Evolutionary conservation across 2,329 filamentous ascomycete genomes (phyloP).

Genomic region (Alternaria arborescens): DNA sequence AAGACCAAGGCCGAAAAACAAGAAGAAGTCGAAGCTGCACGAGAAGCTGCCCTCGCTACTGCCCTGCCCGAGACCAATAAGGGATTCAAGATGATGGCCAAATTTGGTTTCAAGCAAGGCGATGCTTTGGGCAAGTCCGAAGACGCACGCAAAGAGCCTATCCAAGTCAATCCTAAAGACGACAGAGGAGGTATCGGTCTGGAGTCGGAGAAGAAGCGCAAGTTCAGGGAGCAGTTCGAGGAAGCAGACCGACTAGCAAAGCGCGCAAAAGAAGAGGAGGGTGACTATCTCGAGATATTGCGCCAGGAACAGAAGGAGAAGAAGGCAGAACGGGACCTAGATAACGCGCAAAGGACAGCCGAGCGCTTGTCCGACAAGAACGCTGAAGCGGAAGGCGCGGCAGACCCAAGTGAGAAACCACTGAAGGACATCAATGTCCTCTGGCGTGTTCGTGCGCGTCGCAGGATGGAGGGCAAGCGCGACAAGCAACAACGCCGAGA

Average conservation of each 20-base stretch:
- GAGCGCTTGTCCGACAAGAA: conserved; percentile 71
- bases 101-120: conserved; percentile 86
- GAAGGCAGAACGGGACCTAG: conserved; percentile 70
- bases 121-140: conserved; percentile 74
- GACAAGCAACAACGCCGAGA: conserved; percentile 56
- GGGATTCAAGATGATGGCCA: conserved; percentile 95
- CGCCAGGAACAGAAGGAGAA: conserved; percentile 47
- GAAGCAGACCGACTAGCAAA: conserved; percentile 44
- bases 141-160: conserved; percentile 70
- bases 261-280: conserved; percentile 57
- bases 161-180: conserved; percentile 79
- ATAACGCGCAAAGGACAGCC: conserved; percentile 81
- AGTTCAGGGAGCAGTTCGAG: conserved; percentile 57
- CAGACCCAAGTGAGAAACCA: conserved; percentile 55
- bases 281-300: conserved; percentile 47
- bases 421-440: conserved; percentile 77
- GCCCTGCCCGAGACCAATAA: conserved; percentile 79
- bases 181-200: conserved; percentile 84
- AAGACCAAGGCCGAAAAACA: conserved; percentile 86
- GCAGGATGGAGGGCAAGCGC: conserved; percentile 73
- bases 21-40: conserved; percentile 74
- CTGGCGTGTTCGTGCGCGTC: conserved; percentile 77
- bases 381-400: conserved; percentile 32
- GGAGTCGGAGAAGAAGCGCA: conserved; percentile 83
- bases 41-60: conserved; percentile 79